A percentile compares a stretch with the other conserved stretches of the same genome.
These are phyloP conservation scores for Metschnikowia santaceciliae DNA, from an alignment of 805 yeast genomes.

Conservation along the genomic window DNA sequence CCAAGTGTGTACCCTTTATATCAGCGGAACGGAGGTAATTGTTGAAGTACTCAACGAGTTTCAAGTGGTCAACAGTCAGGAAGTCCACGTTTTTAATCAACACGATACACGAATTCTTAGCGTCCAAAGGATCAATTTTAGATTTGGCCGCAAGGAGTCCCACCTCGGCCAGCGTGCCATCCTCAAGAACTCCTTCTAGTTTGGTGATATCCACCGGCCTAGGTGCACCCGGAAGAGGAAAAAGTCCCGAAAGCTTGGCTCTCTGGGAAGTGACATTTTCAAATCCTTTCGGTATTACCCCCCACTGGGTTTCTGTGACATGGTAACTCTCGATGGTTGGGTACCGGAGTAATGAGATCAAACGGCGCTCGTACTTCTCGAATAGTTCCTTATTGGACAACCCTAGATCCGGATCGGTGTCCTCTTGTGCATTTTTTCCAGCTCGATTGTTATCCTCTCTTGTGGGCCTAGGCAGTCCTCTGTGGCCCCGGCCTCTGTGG, in stretches of 20 bases:
- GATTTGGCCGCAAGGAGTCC: conserved; percentile 31
- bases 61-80: conserved; percentile 28
- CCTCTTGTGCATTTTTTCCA: not conserved
- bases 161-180: conserved; percentile 25
- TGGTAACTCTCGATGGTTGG: conserved; percentile 50
- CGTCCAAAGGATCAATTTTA: conserved; percentile 37
- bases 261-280: conserved; percentile 70
- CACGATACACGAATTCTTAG: conserved; percentile 30
- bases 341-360: conserved; percentile 34
- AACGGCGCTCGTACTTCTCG: conserved; percentile 21
- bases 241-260: conserved; percentile 75
- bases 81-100: conserved; percentile 33
- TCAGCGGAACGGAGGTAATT: conserved; percentile 43
- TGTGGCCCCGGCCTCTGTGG: conserved; percentile 1
- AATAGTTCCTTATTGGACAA: conserved; percentile 22
- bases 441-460: not conserved
- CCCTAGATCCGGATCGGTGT: conserved; percentile 13
- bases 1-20: conserved; percentile 33
- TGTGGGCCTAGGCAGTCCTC: conserved; percentile 7
- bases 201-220: conserved; percentile 41
- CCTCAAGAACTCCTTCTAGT: conserved; percentile 35
- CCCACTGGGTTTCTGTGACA: conserved; percentile 60
- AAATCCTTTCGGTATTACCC: conserved; percentile 64
- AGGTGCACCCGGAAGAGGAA: conserved; percentile 58
- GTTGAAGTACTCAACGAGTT: conserved; percentile 44